These are phyloP conservation scores for Tetrastigma voinierianum DNA, from an alignment of 164 flowering plant species.

Conservation along the genomic window DNA sequence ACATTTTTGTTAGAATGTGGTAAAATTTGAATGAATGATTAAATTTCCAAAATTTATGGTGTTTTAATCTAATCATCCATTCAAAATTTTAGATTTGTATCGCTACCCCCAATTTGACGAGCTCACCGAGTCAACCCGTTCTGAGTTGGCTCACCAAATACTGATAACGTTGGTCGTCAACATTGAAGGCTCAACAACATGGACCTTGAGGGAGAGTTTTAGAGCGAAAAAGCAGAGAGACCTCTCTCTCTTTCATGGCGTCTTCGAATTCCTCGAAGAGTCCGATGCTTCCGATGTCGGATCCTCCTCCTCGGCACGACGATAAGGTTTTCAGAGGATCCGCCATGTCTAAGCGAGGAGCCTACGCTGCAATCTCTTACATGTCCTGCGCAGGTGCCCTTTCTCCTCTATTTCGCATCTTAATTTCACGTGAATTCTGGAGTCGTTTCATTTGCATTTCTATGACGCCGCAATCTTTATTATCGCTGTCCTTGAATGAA, in stretches of 20 bases:
- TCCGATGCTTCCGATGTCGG: slow-evolving; percentile 51
- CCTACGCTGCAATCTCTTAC: slow-evolving; percentile 82
- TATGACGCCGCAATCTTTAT: no score
- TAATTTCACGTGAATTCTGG: neutral
- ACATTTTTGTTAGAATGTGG: no score
- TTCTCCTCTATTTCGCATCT: neutral
- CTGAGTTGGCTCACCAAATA: no score
- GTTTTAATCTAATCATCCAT: no score
- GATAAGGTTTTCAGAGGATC: slow-evolving; percentile 73
- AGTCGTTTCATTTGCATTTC: neutral
- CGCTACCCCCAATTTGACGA: no score
- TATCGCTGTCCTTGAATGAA: no score
- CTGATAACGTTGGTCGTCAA: no score
- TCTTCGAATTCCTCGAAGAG: slow-evolving; percentile 27
- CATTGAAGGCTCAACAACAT: no score
- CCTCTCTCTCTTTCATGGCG: slow-evolving; percentile 19
- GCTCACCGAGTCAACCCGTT: no score
- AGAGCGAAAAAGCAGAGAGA: neutral
- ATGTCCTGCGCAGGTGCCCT: slow-evolving; percentile 83
- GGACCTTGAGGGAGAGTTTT: neutral
- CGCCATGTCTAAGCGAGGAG: slow-evolving; percentile 80
- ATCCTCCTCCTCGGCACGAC: slow-evolving; percentile 38
- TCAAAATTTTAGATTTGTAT: no score
- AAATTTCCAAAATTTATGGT: no score
- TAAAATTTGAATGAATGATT: no score